These are phyloP conservation scores for Citrus sp. DNA, from an alignment of 345 rosid genomes.

Conservation along the genomic window DNA sequence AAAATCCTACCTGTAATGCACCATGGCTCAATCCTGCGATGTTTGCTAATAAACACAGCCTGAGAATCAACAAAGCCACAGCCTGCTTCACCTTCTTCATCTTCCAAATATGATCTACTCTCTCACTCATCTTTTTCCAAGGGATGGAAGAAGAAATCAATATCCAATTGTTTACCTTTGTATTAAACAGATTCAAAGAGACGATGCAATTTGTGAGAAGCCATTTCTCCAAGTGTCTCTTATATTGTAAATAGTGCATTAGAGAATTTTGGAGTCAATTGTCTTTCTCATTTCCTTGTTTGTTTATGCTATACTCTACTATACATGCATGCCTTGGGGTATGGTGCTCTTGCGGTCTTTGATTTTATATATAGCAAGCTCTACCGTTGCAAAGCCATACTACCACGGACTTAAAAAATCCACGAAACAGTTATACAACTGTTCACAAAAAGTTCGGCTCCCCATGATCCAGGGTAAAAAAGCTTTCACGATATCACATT, in stretches of 20 bases:
- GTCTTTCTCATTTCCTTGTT: background rate
- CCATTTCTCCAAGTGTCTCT: background rate
- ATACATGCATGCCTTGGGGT: background rate
- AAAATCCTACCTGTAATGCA: conserved; percentile 27
- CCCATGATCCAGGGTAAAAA: background rate
- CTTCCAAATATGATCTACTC: background rate
- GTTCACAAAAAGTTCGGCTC: background rate
- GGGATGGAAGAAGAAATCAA: background rate
- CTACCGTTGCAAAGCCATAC: background rate
- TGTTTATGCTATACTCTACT: background rate
- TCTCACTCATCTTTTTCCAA: background rate
- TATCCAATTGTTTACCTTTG: background rate
- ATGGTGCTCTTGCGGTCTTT: conserved; percentile 5
- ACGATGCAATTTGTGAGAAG: background rate
- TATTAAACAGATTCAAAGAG: background rate
- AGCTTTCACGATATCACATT: background rate
- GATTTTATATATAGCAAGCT: background rate
- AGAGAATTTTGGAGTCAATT: background rate
- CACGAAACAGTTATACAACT: background rate
- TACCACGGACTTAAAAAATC: background rate
- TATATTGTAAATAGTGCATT: background rate
- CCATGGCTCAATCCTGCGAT: conserved; percentile 10
- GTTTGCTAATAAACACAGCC: conserved; percentile 7
- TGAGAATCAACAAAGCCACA: background rate
- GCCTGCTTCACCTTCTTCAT: conserved; percentile 13